Conservation (phyloP, 306 rosid species). For the Vicia faba region DNA sequence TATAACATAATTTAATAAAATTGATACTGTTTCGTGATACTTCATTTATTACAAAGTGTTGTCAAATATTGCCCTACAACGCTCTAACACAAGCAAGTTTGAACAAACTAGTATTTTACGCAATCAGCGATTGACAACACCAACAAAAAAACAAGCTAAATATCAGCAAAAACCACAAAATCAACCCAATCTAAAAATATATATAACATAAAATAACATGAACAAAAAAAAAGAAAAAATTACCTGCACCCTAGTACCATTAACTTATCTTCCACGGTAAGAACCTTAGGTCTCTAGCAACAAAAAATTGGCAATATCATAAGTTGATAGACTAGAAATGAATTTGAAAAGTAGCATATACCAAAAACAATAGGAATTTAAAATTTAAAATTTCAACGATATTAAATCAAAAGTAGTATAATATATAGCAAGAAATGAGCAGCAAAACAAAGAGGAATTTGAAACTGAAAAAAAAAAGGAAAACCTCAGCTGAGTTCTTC, state of each 20-base stretch:
- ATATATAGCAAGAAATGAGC: conserved; percentile 1
- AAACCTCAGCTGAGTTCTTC: conserved; percentile 73
- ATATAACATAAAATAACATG: background rate
- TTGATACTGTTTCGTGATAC: background rate
- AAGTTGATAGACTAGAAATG: conserved; percentile 9
- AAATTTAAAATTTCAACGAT: background rate
- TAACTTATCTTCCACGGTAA: conserved; percentile 88
- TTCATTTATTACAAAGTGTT: background rate
- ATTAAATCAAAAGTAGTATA: background rate
- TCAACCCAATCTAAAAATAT: background rate
- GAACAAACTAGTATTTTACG: background rate
- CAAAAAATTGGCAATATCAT: conserved; percentile 4
- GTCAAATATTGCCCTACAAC: background rate
- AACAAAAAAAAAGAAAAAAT: background rate
- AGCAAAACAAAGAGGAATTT: background rate
- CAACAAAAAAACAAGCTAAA: background rate
- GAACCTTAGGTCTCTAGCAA: conserved; percentile 77
- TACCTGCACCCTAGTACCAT: conserved; percentile 89
- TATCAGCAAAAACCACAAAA: conserved; percentile 16
- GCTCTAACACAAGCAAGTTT: background rate
- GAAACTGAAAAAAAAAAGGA: background rate
- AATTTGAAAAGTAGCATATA: conserved; percentile 4
- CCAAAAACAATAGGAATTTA: background rate
- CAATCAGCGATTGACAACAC: background rate
- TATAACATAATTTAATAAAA: background rate